Percentiles rank a stretch among this genome's conserved stretches.
Conservation (phyloP, 352 stramenopile species). For the Globisporangium emineosum region DNA sequence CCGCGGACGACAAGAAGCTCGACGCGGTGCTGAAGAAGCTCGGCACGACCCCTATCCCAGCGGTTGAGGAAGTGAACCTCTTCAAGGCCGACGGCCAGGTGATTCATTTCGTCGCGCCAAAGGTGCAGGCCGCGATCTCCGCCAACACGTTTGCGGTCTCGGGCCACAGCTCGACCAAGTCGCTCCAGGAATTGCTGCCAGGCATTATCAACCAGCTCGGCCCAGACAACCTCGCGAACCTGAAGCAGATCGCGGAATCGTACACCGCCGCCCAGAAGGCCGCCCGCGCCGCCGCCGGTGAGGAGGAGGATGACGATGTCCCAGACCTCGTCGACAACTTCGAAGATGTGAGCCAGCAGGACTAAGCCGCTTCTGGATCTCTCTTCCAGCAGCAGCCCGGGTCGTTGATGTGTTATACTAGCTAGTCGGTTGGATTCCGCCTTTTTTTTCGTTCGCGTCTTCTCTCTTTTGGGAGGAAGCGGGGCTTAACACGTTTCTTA, state of each 20-base stretch:
- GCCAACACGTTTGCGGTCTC: constrained; percentile 99
- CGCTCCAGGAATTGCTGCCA: constrained; percentile 96
- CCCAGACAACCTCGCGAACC: constrained; percentile 95
- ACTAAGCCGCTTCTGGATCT: constrained; percentile 41
- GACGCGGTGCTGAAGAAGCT: constrained; percentile 97
- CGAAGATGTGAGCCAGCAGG: constrained; percentile 93
- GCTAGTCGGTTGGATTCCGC: constrained; percentile 18
- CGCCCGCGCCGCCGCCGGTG: constrained; percentile 69
- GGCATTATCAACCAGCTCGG: constrained; percentile 99
- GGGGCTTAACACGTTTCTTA: constrained; percentile 36
- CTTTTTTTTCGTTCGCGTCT: constrained; percentile 4
- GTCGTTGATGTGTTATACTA: constrained; percentile 26
- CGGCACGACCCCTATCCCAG: constrained; percentile 96
- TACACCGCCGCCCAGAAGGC: constrained; percentile 78
- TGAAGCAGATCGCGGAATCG: constrained; percentile 93
- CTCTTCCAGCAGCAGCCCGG: constrained; percentile 5
- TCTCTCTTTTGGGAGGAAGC: background rate
- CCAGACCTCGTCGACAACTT: constrained; percentile 99
- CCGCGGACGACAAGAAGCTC: constrained; percentile 98
- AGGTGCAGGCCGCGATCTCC: constrained; percentile 97
- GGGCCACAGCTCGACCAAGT: constrained; percentile 94
- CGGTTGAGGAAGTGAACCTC: constrained; percentile 99
- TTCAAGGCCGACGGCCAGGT: constrained; percentile 99
- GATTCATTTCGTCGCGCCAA: constrained; percentile 97
- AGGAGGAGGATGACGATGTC: constrained; percentile 95